Evolutionary conservation across 2,329 filamentous ascomycete species (phyloP), one percentile per base, ranked within the genome.

Genomic region (Neophaeococcomyces mojaviensis): DNA sequence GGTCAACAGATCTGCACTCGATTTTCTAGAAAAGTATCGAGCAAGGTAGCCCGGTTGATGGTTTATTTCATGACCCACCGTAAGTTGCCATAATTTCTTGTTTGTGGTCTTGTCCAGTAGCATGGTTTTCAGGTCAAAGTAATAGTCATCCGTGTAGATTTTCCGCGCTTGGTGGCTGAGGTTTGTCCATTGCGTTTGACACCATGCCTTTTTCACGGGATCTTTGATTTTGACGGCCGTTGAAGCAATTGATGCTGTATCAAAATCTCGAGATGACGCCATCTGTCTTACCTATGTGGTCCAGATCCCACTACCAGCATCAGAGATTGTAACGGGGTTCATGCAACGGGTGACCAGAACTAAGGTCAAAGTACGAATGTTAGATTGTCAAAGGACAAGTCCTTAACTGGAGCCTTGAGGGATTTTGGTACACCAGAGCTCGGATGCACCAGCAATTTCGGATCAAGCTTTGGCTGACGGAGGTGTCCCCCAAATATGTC

Each of bases 101-200:
- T 57, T 57, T 12, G 53, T 44, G 22, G 52, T 50, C 44, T 53
- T 55, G n/a, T 43, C 46, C 31, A 57, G 43, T 15, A 57, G 34
- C 55, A 55, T 57, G 6, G 55, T 57, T n/a, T 53, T 50, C 3
- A 46, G 44, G 22, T 57, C 55, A 43, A 57, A 57, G 42, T 55
- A 57, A 39, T 52, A 18, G 12, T 46, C 46, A 13, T 52, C 39
- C 42, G 55, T 41, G 9, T 44, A 45, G 4, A 49, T 46, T 2
- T 44, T 47, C 33, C 48, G 49, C 30, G 55, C 55, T 44, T 57
- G 55, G 26, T 49, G 40, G 40, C 50, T 55, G 15, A 57, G 44
- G n/a, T 51, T 54, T 34, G 52, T 50, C 55, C 55, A 58, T 42
- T 51, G 50, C 31, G 52, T 55, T 36, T 56, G 50, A 37, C 52